Base-by-base conservation (phyloP, 2,329 filamentous ascomycete genomes). In the Curvularia lunata region DNA sequence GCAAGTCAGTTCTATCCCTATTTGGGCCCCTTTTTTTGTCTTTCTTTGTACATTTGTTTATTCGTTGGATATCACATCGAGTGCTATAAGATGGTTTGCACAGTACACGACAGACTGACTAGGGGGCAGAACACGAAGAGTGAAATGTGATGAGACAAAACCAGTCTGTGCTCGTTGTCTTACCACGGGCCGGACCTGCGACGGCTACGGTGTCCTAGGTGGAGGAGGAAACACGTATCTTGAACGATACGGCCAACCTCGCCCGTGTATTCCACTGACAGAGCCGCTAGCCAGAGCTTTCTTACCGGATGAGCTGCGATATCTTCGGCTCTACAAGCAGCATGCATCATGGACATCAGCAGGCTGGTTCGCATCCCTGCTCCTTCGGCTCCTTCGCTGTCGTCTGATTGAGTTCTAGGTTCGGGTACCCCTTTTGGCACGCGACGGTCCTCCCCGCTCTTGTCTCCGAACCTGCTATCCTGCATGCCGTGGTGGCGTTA, bases 201-300 rank as follows among this genome's bases (percentile, higher is more conserved):
- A 80, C 49, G 79, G 80, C 13, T 81, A 81, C 58, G 82, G 76
- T 59, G 69, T 81, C 40, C 77, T 76, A 76, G 76, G 77, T 23
- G 75, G 77, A 4, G 75, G 72, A 9, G 75, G 76, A 18, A 57
- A 60, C 16, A 57, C 53, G 25, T 60, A 60, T 38, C 49, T 52
- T 30, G 48, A 56, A 37, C 27, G 57, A 46, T 60, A 60, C 27
- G 49, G 48, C 10, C 23, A 23, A 16, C 13, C 41, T 27, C 13
- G 13, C 16, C n/a, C 5, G 16, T 16, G 25, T n/a, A 5, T 43
- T 27, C 41, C 23, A 25, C 23, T 43, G 7, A n/a, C 41, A n/a
- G 23, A 43, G 5, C 41, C 41, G 13, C 23, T 43, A 13, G 41
- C 41, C n/a, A 43, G 19, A n/a, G n/a, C 41, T n/a, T 27, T 43